Base-by-base conservation (phyloP, 768 basidiomycete genomes). In the Mycena amicta region DNA sequence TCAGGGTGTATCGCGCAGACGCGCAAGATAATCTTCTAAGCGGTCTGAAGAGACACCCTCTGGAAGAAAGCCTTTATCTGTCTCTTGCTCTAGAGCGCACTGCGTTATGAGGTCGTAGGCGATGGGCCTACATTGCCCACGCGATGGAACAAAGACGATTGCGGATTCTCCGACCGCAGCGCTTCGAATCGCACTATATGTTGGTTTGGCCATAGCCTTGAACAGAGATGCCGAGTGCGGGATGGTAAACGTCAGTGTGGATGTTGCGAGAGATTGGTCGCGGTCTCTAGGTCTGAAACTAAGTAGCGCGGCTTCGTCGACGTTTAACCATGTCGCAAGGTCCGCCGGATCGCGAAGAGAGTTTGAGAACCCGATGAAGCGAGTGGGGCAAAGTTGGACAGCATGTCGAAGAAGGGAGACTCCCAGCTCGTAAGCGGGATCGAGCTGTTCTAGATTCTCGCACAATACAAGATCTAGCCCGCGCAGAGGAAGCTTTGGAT, bases 161-260 rank as follows among this genome's bases (percentile, higher is more conserved):
- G 87, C 83, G 2, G 81, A 76, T 55, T 82, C 81, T 5, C 73
- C 76, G 13, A 70, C 66, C 1, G 76, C 69, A 2, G 75, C 75
- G 15, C 74, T 68, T 56, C 74, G 81, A 58, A 97, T 85, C n/a
- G 86, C 86, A 11, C 85, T 74, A 72, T 95, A 92, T 2, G 89
- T 86, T 3, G 96, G 94, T 69, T 93, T 95, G 47, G 90, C 85
- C 89, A 98, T 97, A 2, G 88, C 83, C 67, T 95, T 95, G 74
- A 94, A 88, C 20, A 98, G 78, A 0, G 92, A 86, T 0, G 89
- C 82, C 3, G 95, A 97, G 66, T 94, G 87, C 0, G 93, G 85
- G 45, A 94, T 89, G 18, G 87, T 88, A 74, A 96, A 98, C 0
- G 92, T 82, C 54, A 90, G 87, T 13, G 85, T 81, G 18, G 82